Base-by-base conservation (phyloP, 805 yeast species). In the Starmerella roubikii region DNA sequence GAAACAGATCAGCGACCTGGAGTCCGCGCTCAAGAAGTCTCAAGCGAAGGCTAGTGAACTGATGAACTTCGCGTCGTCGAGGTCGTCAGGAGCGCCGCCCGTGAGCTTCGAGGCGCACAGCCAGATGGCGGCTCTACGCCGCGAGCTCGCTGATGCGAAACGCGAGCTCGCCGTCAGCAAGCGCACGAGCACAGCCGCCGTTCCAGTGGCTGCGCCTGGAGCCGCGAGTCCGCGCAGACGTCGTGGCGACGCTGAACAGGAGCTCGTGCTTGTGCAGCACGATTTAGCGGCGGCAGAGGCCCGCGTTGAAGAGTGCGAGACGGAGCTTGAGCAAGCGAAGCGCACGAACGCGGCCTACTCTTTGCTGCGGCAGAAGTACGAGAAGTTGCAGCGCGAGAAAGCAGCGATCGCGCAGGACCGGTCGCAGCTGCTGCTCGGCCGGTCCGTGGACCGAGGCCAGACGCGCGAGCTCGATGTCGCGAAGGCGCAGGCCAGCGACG, bases 331-430 rank as follows among this genome's bases (percentile, higher is more conserved):
- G 12, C 10, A 38, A n/a, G 35, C 44, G 8, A 34, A 41, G 15
- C 25, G 32, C 4, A 42, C 38, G 21, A 22, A 32, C 9, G 46
- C 45, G 7, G 30, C 43, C 25, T 11, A 8, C 18, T 23, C 35
- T 10, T 21, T 39, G 2, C 38, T 48, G 10, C 40, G 41, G 27
- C 48, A 47, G 30, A 42, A 40, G 30, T 42, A 49, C 10, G 53
- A 52, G 38, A 44, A 49, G 32, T 41, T 48, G 11, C 53, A 44
- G 34, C 48, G 45, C 7, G 56, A 53, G 27, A 49, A 49, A 41
- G 51, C 54, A 2, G 41, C 36, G 16, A 29, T 47, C 3, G 35
- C 44, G 16, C 50, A 45, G 10, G 52, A 47, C 16, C 34, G 39
- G 19, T 38, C 48, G 22, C 41, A 40, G 26, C 39, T 50, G 21